These are phyloP conservation scores for Raffaelea albimanens DNA, from an alignment of 2,329 filamentous ascomycete genomes.

Conservation along the genomic window DNA sequence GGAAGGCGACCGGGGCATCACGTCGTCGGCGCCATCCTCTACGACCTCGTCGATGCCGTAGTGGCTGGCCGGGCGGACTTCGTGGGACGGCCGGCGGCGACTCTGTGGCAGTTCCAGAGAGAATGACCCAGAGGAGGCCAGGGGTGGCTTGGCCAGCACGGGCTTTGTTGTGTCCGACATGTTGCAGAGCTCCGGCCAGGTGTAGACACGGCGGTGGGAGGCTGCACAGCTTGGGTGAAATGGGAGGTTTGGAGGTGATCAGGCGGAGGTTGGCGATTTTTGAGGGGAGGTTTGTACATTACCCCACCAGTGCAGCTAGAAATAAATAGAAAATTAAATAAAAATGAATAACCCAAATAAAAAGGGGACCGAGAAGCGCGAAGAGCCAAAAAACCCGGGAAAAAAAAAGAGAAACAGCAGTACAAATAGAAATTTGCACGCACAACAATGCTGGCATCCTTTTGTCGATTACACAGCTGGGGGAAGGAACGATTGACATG, in stretches of 20 bases:
- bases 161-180: neutral
- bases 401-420: neutral
- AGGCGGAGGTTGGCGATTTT: neutral
- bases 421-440: neutral
- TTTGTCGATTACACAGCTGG: too few relatives aligned
- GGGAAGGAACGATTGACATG: too few relatives aligned
- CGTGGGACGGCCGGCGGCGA: constrained; percentile 33
- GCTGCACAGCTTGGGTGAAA: too few relatives aligned
- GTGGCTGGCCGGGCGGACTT: constrained; percentile 34
- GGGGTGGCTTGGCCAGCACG: constrained; percentile 1
- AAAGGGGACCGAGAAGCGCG: too few relatives aligned
- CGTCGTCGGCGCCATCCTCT: constrained; percentile 36
- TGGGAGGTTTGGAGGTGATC: too few relatives aligned
- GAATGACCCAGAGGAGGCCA: constrained; percentile 4
- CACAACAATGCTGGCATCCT: too few relatives aligned
- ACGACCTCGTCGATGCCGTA: constrained; percentile 58
- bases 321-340: neutral
- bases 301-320: neutral
- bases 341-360: neutral
- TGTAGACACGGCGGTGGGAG: neutral
- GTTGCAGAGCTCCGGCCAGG: neutral
- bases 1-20: constrained; percentile 17
- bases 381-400: too few relatives aligned
- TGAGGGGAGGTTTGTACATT: neutral
- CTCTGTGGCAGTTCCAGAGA: constrained; percentile 50